Evolutionary conservation across 331 rosid genomes (phyloP).

Genomic region (Acacia pycnantha): DNA sequence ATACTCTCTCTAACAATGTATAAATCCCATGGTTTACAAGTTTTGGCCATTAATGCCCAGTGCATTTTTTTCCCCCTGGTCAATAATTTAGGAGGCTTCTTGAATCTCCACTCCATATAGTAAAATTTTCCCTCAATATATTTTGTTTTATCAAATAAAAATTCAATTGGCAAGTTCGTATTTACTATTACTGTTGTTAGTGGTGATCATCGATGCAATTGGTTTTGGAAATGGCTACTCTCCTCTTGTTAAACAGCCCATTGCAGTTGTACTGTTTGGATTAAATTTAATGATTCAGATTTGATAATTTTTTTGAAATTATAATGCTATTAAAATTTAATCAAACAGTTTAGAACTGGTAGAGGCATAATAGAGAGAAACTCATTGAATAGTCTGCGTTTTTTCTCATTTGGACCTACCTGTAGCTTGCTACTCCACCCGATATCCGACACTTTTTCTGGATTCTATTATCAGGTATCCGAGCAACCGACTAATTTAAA

Average conservation of each 20-base stretch:
- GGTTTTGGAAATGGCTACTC: neutral
- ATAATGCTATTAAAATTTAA: neutral
- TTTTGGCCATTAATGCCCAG: neutral
- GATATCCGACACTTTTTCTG: no score
- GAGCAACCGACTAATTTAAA: no score
- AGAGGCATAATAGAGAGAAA: neutral
- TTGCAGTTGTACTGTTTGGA: neutral
- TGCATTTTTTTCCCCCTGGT: slow-evolving; percentile 18
- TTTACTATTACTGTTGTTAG: neutral
- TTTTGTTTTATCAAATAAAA: slow-evolving; percentile 34
- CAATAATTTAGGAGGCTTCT: slow-evolving; percentile 19
- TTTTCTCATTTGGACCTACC: neutral
- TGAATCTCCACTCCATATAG: slow-evolving; percentile 17
- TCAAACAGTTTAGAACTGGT: neutral
- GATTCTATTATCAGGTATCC: no score
- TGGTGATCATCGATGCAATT: neutral
- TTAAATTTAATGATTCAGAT: neutral
- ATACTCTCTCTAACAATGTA: slow-evolving; percentile 17
- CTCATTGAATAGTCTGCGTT: neutral
- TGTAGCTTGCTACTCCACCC: neutral
- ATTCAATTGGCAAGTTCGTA: slow-evolving; percentile 5
- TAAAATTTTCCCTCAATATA: slow-evolving; percentile 20
- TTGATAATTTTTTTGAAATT: neutral
- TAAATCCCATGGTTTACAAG: slow-evolving; percentile 7
- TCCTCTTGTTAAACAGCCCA: neutral